phyloP scores from a whole-genome alignment of 2,329 filamentous ascomycete genomes.

The Aspergillus fischeri region DNA sequence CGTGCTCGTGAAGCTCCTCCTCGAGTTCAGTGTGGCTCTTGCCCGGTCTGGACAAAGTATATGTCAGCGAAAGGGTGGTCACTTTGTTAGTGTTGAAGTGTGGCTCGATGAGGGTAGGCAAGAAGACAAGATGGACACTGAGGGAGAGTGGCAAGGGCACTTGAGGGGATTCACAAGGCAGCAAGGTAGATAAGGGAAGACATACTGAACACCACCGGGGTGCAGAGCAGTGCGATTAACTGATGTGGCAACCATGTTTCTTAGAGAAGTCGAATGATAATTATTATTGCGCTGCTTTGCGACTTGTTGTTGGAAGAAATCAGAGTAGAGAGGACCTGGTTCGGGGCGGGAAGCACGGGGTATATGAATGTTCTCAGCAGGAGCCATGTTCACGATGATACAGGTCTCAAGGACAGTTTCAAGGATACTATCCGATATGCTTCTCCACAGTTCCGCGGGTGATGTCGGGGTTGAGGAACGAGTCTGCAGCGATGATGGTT shows the following conservation, averaged over 20 bases:
- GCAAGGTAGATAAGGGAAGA: slow-evolving; percentile 24
- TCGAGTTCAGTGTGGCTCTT: slow-evolving; percentile 93
- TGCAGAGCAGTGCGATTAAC: slow-evolving; percentile 93
- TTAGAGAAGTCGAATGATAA: slow-evolving; percentile 56
- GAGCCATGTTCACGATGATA: slow-evolving; percentile 24
- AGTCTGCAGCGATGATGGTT: slow-evolving; percentile 16
- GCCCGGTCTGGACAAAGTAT: slow-evolving; percentile 58
- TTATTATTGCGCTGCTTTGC: slow-evolving; percentile 56
- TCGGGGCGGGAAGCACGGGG: slow-evolving; percentile 39
- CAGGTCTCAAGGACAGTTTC: slow-evolving; percentile 5
- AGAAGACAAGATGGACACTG: slow-evolving; percentile 3
- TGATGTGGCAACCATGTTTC: slow-evolving; percentile 49
- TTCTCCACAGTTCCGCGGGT: slow-evolving; percentile 41
- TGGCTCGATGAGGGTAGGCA: slow-evolving; percentile 4
- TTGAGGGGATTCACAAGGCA: neutral
- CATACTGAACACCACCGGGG: slow-evolving; percentile 84
- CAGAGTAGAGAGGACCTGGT: slow-evolving; percentile 48
- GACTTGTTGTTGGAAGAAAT: slow-evolving; percentile 56
- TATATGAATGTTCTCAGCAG: slow-evolving; percentile 42
- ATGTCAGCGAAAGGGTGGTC: slow-evolving; percentile 9
- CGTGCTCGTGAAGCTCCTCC: slow-evolving; percentile 94
- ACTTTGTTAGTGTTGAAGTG: neutral
- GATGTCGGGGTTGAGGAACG: slow-evolving; percentile 32
- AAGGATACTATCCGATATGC: slow-evolving; percentile 18
- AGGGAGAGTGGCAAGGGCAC: neutral